phyloP scores from a whole-genome alignment of 2,329 filamentous ascomycete species.

The Chaetothyriales sp. region DNA sequence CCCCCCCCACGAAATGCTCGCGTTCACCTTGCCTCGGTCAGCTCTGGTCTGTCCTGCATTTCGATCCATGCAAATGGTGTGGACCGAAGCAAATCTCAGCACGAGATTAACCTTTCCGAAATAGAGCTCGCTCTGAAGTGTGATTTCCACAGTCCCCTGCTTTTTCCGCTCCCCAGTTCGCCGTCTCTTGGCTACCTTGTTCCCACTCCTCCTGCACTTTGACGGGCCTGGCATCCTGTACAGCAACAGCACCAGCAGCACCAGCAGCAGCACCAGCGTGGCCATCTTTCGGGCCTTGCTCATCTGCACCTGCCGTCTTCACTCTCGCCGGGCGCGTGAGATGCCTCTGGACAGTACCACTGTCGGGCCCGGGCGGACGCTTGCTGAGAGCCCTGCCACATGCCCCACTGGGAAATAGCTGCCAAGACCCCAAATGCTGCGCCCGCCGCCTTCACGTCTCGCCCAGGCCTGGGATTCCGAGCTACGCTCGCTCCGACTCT shows the following conservation, averaged over 20 bases:
- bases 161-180: not conserved
- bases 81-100: not conserved
- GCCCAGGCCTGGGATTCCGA: no score
- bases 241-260: no score
- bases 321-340: not conserved
- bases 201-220: no score
- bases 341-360: not conserved
- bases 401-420: not conserved
- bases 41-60: not conserved
- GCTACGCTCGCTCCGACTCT: no score
- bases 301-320: no score
- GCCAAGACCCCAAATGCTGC: not conserved
- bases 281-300: not conserved
- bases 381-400: not conserved
- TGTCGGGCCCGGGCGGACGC: not conserved
- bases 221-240: no score
- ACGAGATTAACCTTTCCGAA: not conserved
- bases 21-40: not conserved
- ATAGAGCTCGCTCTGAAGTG: not conserved
- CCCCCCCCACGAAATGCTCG: not conserved
- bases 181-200: not conserved
- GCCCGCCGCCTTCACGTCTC: no score
- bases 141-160: not conserved
- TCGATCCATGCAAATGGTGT: not conserved
- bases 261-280: not conserved